These are phyloP conservation scores for Globisporangium middletonii DNA, from an alignment of 352 stramenopile species.

Conservation along the genomic window DNA sequence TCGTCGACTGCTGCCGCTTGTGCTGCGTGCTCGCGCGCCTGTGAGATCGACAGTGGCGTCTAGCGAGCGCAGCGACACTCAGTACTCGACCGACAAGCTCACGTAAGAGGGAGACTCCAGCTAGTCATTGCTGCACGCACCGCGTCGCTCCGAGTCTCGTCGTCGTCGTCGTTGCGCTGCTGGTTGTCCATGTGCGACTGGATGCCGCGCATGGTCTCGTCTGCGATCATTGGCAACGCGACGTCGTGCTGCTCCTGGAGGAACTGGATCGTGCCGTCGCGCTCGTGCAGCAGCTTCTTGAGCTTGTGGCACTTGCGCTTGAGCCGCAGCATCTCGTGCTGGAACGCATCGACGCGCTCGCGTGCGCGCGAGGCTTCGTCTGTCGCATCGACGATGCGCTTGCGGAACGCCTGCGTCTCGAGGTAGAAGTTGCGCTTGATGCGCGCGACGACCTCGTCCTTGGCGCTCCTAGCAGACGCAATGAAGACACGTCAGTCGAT, in stretches of 20 bases:
- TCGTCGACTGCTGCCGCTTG: conserved; percentile 27
- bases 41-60: conserved; percentile 34
- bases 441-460: conserved; percentile 22
- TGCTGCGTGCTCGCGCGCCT: conserved; percentile 26
- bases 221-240: conserved; percentile 43
- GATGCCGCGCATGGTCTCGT: conserved; percentile 59
- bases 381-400: conserved; percentile 26
- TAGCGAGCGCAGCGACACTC: neutral
- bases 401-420: conserved; percentile 43
- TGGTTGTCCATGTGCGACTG: conserved; percentile 27
- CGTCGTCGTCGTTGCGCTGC: conserved; percentile 14
- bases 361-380: conserved; percentile 20
- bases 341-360: conserved; percentile 24
- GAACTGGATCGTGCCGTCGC: conserved; percentile 38
- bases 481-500: too few relatives aligned
- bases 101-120: neutral
- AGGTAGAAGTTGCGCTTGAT: conserved; percentile 59
- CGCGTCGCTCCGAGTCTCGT: conserved; percentile 1
- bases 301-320: conserved; percentile 57
- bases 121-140: neutral
- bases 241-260: conserved; percentile 51
- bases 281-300: conserved; percentile 50
- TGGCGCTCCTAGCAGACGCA: neutral
- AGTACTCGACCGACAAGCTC: neutral
- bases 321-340: conserved; percentile 37